These are phyloP conservation scores for Phenoliferia sp. DNA, from an alignment of 1,284 basidiomycete species.

Conservation along the genomic window DNA sequence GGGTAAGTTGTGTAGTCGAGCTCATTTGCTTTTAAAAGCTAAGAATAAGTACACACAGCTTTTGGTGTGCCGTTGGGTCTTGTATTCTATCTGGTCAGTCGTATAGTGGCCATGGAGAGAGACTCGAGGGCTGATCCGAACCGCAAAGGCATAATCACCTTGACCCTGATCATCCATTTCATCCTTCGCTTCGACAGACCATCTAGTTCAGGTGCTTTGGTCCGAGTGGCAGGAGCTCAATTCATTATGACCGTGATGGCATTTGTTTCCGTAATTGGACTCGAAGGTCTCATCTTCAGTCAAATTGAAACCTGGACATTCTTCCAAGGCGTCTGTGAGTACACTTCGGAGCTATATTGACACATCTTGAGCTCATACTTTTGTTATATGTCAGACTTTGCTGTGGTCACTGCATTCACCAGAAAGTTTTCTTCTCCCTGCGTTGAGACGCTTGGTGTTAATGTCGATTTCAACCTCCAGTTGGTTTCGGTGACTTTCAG, in stretches of 20 bases:
- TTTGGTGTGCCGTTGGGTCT: not conserved
- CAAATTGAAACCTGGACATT: not conserved
- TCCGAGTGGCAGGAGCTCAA: not conserved
- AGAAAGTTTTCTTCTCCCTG: not conserved
- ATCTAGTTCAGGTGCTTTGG: not conserved
- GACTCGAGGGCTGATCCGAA: not conserved
- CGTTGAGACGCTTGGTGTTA: not conserved
- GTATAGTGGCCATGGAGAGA: not conserved
- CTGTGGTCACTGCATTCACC: not conserved
- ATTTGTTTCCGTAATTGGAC: not conserved
- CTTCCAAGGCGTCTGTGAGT: not conserved
- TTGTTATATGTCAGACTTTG: not conserved
- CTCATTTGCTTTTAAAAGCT: not conserved
- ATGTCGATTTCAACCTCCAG: not conserved
- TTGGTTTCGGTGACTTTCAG: not conserved
- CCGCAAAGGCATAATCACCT: not conserved
- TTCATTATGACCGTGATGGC: not conserved
- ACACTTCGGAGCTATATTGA: too few relatives aligned
- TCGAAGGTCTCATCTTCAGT: not conserved
- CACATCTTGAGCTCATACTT: not conserved
- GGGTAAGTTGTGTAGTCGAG: not conserved
- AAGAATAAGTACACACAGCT: not conserved
- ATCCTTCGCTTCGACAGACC: not conserved
- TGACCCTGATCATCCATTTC: not conserved
- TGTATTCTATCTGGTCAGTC: not conserved